A percentile compares a stretch with the other conserved stretches of the same genome.
These are phyloP conservation scores for Mallotus japonicus DNA, from an alignment of 441 rosid genomes.

Conservation along the genomic window DNA sequence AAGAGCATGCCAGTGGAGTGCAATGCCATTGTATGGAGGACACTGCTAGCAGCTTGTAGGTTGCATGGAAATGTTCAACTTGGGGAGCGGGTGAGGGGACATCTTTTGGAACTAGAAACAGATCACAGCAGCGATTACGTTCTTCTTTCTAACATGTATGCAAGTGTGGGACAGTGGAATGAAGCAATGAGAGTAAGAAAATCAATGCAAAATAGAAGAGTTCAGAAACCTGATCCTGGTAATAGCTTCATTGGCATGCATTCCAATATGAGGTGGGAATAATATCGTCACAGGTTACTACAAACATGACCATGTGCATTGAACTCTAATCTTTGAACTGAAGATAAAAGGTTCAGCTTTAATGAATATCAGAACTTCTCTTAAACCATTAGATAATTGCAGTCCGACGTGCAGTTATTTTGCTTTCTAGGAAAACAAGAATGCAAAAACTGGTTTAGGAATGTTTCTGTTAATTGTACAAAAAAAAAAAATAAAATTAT, in stretches of 20 bases:
- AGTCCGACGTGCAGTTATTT: no score
- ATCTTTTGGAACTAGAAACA: conserved; percentile 18
- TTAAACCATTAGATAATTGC: no score
- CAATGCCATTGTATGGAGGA: conserved; percentile 25
- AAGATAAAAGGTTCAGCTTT: not conserved
- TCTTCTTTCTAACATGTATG: conserved; percentile 25
- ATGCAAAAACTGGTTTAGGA: no score
- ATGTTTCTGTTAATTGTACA: no score
- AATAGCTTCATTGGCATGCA: conserved; percentile 24
- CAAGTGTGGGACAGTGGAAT: conserved; percentile 23
- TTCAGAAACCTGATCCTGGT: conserved; percentile 35
- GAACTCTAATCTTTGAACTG: not conserved
- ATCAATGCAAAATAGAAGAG: conserved; percentile 21
- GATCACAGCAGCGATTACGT: conserved; percentile 22
- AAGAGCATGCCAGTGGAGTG: conserved; percentile 22
- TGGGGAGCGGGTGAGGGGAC: conserved; percentile 16
- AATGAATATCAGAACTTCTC: not conserved
- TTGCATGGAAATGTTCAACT: conserved; percentile 22
- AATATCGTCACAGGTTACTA: not conserved
- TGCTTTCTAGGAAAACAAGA: no score
- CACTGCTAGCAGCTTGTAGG: conserved; percentile 22
- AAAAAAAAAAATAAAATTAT: not conserved
- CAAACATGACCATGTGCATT: not conserved
- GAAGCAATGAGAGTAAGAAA: conserved; percentile 18
- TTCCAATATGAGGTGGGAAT: not conserved